Percentiles rank a stretch among this genome's conserved stretches.
phyloP scores from a whole-genome alignment of 768 basidiomycete species.

The Boletus speciosus region DNA sequence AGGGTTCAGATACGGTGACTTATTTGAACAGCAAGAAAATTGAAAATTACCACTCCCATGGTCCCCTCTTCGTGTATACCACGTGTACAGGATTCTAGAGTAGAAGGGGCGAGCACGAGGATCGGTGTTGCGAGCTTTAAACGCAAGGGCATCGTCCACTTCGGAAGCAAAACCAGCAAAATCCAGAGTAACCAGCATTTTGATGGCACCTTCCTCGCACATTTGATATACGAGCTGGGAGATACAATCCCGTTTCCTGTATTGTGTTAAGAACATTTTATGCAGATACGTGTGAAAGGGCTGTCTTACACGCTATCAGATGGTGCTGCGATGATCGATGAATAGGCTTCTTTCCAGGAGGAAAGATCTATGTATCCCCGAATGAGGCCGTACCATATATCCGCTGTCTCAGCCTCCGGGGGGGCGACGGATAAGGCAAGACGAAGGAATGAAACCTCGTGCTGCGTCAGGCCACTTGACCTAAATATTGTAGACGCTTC shows the following conservation, averaged over 20 bases:
- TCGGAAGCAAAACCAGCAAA: constrained; percentile 84
- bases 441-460: constrained; percentile 73
- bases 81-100: constrained; percentile 89
- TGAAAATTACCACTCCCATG: constrained; percentile 78
- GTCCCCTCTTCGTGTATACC: constrained; percentile 84
- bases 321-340: constrained; percentile 68
- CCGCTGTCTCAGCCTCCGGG: constrained; percentile 48
- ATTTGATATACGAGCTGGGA: constrained; percentile 83
- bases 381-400: constrained; percentile 80
- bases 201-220: constrained; percentile 86
- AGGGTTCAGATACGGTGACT: constrained; percentile 24
- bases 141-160: constrained; percentile 83
- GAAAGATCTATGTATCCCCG: constrained; percentile 70
- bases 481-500: constrained; percentile 78
- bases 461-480: constrained; percentile 45
- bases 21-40: constrained; percentile 8
- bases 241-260: constrained; percentile 78
- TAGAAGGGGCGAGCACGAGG: constrained; percentile 83
- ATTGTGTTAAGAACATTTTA: constrained; percentile 4
- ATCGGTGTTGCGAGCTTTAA: constrained; percentile 93
- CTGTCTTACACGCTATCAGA: constrained; percentile 72
- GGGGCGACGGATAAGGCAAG: constrained; percentile 74
- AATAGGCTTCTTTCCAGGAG: constrained; percentile 86
- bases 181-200: constrained; percentile 73
- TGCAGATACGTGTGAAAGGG: constrained; percentile 4